Percentiles rank a stretch among this genome's conserved stretches.
phyloP scores from a whole-genome alignment of 352 stramenopile genomes.

The Globisporangium viniferum region DNA sequence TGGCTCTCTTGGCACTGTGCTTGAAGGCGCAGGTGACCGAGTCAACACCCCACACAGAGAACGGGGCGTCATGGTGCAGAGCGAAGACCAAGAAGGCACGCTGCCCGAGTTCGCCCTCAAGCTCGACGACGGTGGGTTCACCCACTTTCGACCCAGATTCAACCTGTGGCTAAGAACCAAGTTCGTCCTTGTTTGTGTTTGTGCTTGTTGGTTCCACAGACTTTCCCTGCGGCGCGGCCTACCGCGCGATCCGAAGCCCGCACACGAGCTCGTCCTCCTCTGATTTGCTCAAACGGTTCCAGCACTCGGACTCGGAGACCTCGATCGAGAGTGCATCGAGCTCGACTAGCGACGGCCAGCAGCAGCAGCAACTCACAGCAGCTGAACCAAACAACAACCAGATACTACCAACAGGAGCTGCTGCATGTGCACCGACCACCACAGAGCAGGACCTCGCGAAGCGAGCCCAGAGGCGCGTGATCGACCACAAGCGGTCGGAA shows the following conservation, averaged over 20 bases:
- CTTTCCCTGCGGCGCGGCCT: conserved; percentile 45
- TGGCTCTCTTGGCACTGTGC: neutral
- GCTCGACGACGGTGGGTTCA: conserved; percentile 15
- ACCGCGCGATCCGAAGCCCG: conserved; percentile 48
- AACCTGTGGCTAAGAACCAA: neutral
- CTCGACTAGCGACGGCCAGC: neutral
- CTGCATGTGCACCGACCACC: neutral
- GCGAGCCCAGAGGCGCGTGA: conserved; percentile 48
- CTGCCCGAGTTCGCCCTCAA: conserved; percentile 11
- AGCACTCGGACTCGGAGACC: conserved; percentile 6
- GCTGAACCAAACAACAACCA: conserved; percentile 9
- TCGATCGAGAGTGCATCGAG: neutral
- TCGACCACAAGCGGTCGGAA: conserved; percentile 56
- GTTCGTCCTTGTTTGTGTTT: conserved; percentile 1
- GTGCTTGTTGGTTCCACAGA: conserved; percentile 15
- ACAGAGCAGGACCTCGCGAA: conserved; percentile 37
- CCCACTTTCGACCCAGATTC: neutral
- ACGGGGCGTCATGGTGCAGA: conserved; percentile 17
- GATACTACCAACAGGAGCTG: neutral
- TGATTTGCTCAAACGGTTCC: conserved; percentile 1
- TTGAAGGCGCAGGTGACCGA: neutral
- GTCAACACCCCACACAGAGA: neutral
- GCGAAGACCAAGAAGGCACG: neutral
- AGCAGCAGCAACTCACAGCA: neutral
- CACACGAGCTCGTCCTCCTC: conserved; percentile 11